Percentiles rank a stretch among this genome's conserved stretches.
Conservation (phyloP, 352 stramenopile genomes). For the Elongisporangium prolatum region DNA sequence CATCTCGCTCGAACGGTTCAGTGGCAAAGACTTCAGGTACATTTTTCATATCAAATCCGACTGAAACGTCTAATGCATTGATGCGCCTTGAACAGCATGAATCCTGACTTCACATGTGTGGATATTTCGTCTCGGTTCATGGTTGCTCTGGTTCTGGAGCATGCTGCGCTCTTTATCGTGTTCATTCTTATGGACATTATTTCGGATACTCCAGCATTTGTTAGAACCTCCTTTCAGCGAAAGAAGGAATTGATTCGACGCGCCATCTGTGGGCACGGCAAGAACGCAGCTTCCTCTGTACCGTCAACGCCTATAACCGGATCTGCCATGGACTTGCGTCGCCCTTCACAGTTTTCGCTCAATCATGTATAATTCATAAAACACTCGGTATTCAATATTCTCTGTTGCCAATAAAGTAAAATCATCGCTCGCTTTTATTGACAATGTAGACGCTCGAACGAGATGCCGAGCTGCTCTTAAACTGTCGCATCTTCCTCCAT, state of each 20-base stretch:
- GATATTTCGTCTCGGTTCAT: constrained; percentile 75
- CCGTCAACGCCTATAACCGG: constrained; percentile 11
- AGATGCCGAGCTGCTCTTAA: background rate
- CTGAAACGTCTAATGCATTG: constrained; percentile 2
- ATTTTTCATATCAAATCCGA: background rate
- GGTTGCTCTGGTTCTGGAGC: constrained; percentile 71
- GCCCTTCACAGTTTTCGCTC: background rate
- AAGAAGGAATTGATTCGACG: constrained; percentile 84
- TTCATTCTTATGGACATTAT: constrained; percentile 82
- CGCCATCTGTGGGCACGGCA: constrained; percentile 72
- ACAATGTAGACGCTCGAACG: background rate
- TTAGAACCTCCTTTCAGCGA: constrained; percentile 75
- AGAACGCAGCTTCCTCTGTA: constrained; percentile 16
- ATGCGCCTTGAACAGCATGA: no score
- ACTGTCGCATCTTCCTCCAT: background rate
- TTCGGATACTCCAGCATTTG: constrained; percentile 64
- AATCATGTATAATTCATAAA: constrained; percentile 11
- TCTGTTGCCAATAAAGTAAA: background rate
- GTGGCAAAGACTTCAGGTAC: constrained; percentile 82
- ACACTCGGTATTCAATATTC: no score
- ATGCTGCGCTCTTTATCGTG: constrained; percentile 65
- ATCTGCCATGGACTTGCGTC: background rate
- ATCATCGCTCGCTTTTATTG: background rate
- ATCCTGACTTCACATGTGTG: constrained; percentile 75
- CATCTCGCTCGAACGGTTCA: constrained; percentile 64